Base-by-base conservation (phyloP, 2,329 filamentous ascomycete species). In the Sporothrix protearum region DNA sequence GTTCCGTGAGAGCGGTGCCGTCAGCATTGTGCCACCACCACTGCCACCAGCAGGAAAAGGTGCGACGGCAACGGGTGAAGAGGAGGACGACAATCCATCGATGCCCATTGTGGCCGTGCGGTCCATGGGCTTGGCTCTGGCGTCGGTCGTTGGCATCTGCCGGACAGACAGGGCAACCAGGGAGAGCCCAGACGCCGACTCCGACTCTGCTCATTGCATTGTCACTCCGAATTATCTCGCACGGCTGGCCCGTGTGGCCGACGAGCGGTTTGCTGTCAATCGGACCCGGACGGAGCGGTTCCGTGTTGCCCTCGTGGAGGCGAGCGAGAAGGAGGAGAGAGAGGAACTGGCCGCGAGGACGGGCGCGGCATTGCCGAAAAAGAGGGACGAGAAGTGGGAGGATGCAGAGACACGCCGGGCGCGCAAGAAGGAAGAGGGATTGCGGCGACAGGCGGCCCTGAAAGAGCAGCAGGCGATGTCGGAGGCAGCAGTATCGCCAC, bases 1-100 rank as follows among this genome's bases (percentile, higher is more conserved):
- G 0, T 97, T 97, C 78, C 89, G 95, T 16, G 95, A 98, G 81
- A 96, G 92, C 72, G 95, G 95, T 22, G 91, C 95, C 67, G 85
- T 96, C 72, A 92, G 91, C 77, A 78, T 93, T 63, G 80, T 80
- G 0, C 76, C 78, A 8, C 68, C 68, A 9, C 63, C 63, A 7
- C 47, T 45, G 7, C 25, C 66, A 2, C n/a, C 36, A 16, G 57
- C 51, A 42, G 51, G 16, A 5, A 42, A n/a, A 30, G 47, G 36
- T 6, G 25, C n/a, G 2, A 36, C 49, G 4, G 49, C 28, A 9
- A 19, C 57, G 5, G 66, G 19, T 9, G 68, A 59, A 6, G 25
- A 53, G 6, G 42, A 33, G 28, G 78, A 79, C 14, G 80, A 80
- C 22, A 79, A 81, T 2, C 74, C 80, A 0, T 76, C 79, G 4